Base-by-base conservation (phyloP, 768 basidiomycete genomes). In the Exidia glandulosa region DNA sequence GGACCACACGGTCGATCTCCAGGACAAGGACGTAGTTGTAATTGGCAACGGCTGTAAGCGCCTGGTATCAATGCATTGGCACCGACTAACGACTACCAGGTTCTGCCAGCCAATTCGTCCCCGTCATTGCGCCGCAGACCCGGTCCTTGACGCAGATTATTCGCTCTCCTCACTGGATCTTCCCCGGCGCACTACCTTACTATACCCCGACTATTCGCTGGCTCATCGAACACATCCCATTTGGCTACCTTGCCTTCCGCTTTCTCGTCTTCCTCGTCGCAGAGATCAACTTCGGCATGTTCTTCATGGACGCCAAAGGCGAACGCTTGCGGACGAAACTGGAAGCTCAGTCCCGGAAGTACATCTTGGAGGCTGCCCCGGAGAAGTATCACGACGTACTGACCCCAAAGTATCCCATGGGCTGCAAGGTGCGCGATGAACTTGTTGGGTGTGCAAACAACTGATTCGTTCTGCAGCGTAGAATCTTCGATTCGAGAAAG, bases 1-100 rank as follows among this genome's bases (percentile, higher is more conserved):
- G 67, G 56, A 56, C 31, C 54, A 58, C 31, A 30, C 27, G 16
- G 62, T 67, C 29, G 59, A 61, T 27, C 23, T 67, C 14, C 58
- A 56, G 47, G 65, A 32, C 54, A 68, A 68, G 60, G 36, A 65
- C 48, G 62, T 67, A 34, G 63, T 67, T 31, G 55, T 68, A 6
- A 60, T 68, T 31, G 67, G 67, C 12, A 68, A 68, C 41, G 67
- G 67, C 32, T 68, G 67, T 61, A 30, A 54, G 58, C 59, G 4
- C 41, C n/a, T 27, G 13, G 3, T 57, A 32, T 23, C 25, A 9
- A 59, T n/a, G 36, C 9, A 52, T 45, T 1, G 23, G 57, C 13
- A 45, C 30, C 5, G 31, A 6, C 1, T 36, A 59, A n/a, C 25
- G 25, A 12, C 9, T 9, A 2, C 13, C 34, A 62, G 61, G 61